Evolutionary conservation across 306 rosid genomes (phyloP), one percentile per base, ranked within the genome.

Genomic region (Fagus sylvatica): DNA sequence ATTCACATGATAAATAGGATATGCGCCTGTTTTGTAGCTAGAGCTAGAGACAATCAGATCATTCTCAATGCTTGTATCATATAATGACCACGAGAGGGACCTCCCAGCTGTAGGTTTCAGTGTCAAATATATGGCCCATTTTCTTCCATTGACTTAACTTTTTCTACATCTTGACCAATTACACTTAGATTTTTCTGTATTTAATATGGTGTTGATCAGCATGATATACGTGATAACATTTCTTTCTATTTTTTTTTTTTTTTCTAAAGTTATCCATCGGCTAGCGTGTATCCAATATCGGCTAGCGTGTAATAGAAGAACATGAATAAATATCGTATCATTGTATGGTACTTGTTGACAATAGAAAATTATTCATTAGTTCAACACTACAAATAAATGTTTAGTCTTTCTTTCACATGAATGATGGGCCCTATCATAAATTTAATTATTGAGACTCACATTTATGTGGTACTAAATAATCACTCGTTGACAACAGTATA

Each of bases 131-230:
- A 60, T 59, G 74, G 12, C 53, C 74, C 40, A 70, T 68, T 71
- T 68, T 74, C 46, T 68, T 54, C 69, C 77, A 69, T 62, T 80
- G 82, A 82, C 73, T 69, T 69, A 10, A 40, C 71, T 65, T 40
- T 78, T 78, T 69, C 76, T 51, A 82, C 82, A 5, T 7, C 55
- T 81, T 42, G 78, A 72, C 81, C 49, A 22, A 66, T 76, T 22
- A 56, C 72, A 32, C 75, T 11, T 6, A 76, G 6, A 41, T 32
- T 15, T 74, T 6, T 39, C 2, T 39, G n/a, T 9, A 17, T 13
- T 3, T 2, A 39, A 17, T 65, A 65, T 65, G 71, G 33, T 39
- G 71, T 65, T 8, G 7, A 65, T 39, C 6, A 15, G 41, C 9
- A 61, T 28, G 40, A 13, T 19, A 22, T 22, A 7, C 9, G 36